Evolutionary conservation across 2,329 filamentous ascomycete species (phyloP), one percentile per base, ranked within the genome.

Genomic region (Diaporthe australafricana): DNA sequence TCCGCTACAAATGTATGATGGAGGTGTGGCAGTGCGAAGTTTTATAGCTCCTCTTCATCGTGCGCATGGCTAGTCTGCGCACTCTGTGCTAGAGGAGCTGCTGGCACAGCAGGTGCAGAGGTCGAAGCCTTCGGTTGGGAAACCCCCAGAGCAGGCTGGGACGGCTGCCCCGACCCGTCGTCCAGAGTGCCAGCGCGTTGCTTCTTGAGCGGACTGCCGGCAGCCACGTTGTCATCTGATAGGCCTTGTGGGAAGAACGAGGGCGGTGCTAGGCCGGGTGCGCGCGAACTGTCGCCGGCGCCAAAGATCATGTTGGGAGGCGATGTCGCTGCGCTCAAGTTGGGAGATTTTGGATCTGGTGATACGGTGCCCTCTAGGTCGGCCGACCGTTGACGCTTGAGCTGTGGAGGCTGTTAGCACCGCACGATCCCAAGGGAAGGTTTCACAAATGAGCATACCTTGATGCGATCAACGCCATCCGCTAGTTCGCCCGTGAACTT

Each of bases 391-490:
- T 93, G 92, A 75, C 93, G 89, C 86, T 96, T 96, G 74, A 96
- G 90, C 93, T 95, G 77, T 77, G 47, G 32, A 53, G 30, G 20
- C n/a, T 40, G 73, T 83, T 73, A 83, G 76, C 55, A 67, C 22
- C 27, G n/a, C 27, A 17, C 14, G 2, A 12, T 17, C 12, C 60
- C 27, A 27, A 30, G 25, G 35, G 12, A 30, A 25, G 32, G 6
- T 17, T 12, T 17, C 16, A 20, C 7, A 16, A 16, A 27, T 22
- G 14, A 25, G 1, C n/a, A 8, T 86, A 94, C 94, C 82, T 91
- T 93, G 81, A 96, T 96, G 76, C 94, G 92, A 77, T 94, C 90
- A 65, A 96, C 93, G 60, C 93, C 93, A 74, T 95, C 94, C 52
- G 92, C 92, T 69, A 96, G 86, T 81, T 96, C 93, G 63, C 92